phyloP scores from a whole-genome alignment of 2,329 filamentous ascomycete species.

The Verticillium nonalfalfae region DNA sequence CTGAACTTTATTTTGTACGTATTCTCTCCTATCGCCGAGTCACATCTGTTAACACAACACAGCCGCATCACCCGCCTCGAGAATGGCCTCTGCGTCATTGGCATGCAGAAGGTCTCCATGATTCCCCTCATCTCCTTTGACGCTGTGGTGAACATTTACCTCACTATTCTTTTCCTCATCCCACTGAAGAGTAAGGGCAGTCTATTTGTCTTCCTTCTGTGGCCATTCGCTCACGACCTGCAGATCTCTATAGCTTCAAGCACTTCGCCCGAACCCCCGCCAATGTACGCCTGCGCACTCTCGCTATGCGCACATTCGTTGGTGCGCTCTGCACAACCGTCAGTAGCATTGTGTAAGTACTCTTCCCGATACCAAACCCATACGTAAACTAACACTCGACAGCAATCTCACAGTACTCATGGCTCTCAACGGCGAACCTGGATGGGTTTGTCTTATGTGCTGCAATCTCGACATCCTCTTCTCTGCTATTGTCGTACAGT shows the following conservation, averaged over 20 bases:
- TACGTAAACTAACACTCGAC: neutral
- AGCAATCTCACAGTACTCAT: conserved; percentile 55
- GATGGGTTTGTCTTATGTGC: conserved; percentile 60
- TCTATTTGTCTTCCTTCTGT: neutral
- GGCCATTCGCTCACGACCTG: neutral
- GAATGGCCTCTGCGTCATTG: conserved; percentile 52
- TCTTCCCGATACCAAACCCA: neutral
- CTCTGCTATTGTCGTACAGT: conserved; percentile 55
- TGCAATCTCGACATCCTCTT: conserved; percentile 60
- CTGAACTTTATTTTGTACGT: conserved; percentile 56
- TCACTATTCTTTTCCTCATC: conserved; percentile 57
- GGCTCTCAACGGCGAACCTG: conserved; percentile 53
- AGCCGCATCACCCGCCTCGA: conserved; percentile 52
- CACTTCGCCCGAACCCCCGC: conserved; percentile 32
- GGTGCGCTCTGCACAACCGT: conserved; percentile 50
- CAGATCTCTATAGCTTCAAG: conserved; percentile 50
- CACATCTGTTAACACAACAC: neutral
- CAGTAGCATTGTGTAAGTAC: conserved; percentile 49
- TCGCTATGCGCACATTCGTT: conserved; percentile 53
- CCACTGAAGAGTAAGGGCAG: conserved; percentile 43
- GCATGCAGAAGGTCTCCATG: conserved; percentile 52
- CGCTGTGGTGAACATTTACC: conserved; percentile 54
- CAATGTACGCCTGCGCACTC: conserved; percentile 37
- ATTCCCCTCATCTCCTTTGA: conserved; percentile 58
- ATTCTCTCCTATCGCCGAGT: neutral